Conservation (phyloP, 2,329 filamentous ascomycete genomes). For the Rutstroemia sydowiana region DNA sequence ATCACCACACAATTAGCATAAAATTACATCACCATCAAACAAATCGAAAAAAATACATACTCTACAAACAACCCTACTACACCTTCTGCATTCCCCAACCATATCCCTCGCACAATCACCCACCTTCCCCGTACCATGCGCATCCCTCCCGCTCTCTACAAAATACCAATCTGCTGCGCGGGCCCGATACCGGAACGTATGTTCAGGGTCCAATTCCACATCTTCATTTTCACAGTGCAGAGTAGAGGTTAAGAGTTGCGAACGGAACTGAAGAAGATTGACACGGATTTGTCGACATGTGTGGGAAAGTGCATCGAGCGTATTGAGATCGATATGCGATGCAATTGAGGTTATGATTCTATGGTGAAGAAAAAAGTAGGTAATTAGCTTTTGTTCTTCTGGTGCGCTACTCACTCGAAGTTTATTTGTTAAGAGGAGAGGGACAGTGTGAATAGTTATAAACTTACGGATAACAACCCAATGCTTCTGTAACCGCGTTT, state of each 20-base stretch:
- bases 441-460: constrained; percentile 26
- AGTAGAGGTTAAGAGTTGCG: constrained; percentile 64
- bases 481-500: constrained; percentile 52
- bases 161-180: constrained; percentile 52
- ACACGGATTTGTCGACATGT: constrained; percentile 75
- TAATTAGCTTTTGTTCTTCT: constrained; percentile 2
- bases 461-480: constrained; percentile 62
- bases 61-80: constrained; percentile 70
- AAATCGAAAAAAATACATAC: constrained; percentile 42
- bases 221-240: constrained; percentile 73
- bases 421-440: too few species aligned
- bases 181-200: constrained; percentile 50
- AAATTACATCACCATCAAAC: constrained; percentile 42
- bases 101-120: constrained; percentile 79
- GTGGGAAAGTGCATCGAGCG: constrained; percentile 72
- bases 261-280: constrained; percentile 71
- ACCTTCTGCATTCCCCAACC: constrained; percentile 76
- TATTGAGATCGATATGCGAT: constrained; percentile 75
- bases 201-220: constrained; percentile 45
- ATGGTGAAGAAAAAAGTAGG: constrained; percentile 18
- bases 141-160: constrained; percentile 44
- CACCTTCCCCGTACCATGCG: constrained; percentile 54
- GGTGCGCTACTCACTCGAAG: too few species aligned
- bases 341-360: constrained; percentile 74
- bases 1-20: constrained; percentile 4